Percentiles rank a stretch among this genome's conserved stretches.
phyloP scores from a whole-genome alignment of 1,139 yeast species.

The Suhomyces chickasaworum region DNA sequence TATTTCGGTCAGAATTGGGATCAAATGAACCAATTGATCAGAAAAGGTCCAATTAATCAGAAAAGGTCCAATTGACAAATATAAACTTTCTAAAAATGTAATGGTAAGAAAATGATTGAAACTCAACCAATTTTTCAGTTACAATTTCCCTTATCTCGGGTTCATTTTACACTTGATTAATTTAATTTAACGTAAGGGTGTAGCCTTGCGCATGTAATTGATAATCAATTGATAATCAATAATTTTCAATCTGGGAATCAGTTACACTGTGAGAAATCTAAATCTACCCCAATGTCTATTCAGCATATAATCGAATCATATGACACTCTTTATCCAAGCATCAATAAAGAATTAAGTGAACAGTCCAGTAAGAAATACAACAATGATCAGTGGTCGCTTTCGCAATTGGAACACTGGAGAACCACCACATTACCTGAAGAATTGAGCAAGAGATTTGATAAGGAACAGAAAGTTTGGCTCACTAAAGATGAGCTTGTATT shows the following conservation, averaged over 20 bases:
- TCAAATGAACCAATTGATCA: too few relatives aligned
- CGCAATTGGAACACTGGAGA: constrained; percentile 42
- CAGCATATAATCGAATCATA: constrained; percentile 12
- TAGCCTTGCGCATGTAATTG: background rate
- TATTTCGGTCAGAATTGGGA: too few relatives aligned
- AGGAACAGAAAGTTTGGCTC: constrained; percentile 29
- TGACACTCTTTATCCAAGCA: constrained; percentile 17
- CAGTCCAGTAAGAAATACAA: constrained; percentile 21
- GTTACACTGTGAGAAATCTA: background rate
- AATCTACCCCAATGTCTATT: constrained; percentile 2
- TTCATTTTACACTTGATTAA: too few relatives aligned
- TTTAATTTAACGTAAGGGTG: too few relatives aligned
- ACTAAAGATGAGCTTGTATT: constrained; percentile 40
- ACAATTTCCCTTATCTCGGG: too few relatives aligned
- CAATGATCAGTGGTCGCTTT: constrained; percentile 29
- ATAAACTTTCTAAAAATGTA: too few relatives aligned
- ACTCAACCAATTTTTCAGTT: too few relatives aligned
- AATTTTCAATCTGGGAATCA: too few relatives aligned
- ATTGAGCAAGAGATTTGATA: constrained; percentile 23
- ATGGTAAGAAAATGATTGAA: too few relatives aligned
- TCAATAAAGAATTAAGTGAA: constrained; percentile 22
- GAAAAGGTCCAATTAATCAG: too few relatives aligned
- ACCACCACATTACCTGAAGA: constrained; percentile 28
- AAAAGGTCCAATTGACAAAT: too few relatives aligned
- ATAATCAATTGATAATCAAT: too few relatives aligned